Base-by-base conservation (phyloP, 2,329 filamentous ascomycete genomes). In the Diaporthe capsici region DNA sequence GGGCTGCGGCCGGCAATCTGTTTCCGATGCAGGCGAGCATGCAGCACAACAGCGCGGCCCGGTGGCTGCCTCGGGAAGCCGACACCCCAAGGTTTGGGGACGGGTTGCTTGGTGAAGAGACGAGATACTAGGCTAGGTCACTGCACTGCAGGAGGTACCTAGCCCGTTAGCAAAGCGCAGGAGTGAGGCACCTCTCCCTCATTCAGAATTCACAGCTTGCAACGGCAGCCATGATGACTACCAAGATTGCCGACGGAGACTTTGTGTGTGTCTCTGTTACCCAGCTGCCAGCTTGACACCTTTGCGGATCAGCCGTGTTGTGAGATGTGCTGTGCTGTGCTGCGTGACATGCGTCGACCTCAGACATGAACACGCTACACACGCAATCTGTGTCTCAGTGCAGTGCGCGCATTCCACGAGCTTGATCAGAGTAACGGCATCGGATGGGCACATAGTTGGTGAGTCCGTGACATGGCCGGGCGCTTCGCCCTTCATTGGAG, bases 401-500 rank as follows among this genome's bases (percentile, higher is more conserved):
- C 55, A 68, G 65, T 72, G 72, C 65, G 61, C 67, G 61, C 67
- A 70, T 75, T 74, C 61, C 72, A 74, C 75, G 68, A 71, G 65
- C 75, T 65, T 74, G 72, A 75, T 67, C 58, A 75, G 65, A 72
- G 75, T 55, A 76, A 76, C 72, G 58, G 75, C 65, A 75, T 76
- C 75, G 72, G 72, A 75, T 74, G 72, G 39, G 20, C 67, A 76
- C 72, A 74, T 71, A 39, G 22, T 39, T 20, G 47, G 47, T 68
- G 31, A 28, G 31, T 39, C 12, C 34, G 47, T 68, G 31, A 28
- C 47, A 53, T 68, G 37, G 15, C 65, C 34, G 49, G 51, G 49
- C 34, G 20, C 22, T 55, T 20, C 37, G 49, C 34, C 65, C 22
- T 44, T 51, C 63, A 49, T 61, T 39, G 25, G 28, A 67, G 25